Evolutionary conservation across 164 flowering plant genomes (phyloP), one percentile per base, ranked within the genome.

Genomic region (Chimonanthus praecox): DNA sequence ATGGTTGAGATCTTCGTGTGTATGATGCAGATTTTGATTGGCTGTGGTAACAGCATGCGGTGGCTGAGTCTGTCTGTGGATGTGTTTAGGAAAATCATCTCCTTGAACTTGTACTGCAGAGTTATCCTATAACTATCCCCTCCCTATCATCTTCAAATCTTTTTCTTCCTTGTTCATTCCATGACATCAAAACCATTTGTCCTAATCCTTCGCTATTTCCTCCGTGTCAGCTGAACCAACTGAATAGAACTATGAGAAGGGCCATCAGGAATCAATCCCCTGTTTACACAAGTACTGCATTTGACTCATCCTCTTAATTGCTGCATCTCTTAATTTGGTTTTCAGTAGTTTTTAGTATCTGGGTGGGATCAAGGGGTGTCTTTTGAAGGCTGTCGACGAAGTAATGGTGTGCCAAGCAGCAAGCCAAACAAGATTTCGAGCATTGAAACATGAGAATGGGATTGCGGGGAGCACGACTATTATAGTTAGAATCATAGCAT

Each of bases 351-450:
- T 33, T 13, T 49, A 13, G 60, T 73, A 43, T 49, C 67, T 11
- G 69, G 69, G 75, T 74, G 71, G 68, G 47, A 73, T 69, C 68
- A 49, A 50, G 73, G 70, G 79, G 21, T 33, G 50, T 68, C 18
- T 64, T 43, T 7, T 65, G 3, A 65, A 50, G 48, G 58, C 64
- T 15, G 13, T 72, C 44, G n/a, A 33, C 75, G 94, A 81, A 92
- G 98, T 91, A 83, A 94, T 94, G 98, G 97, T 92, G 87, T 85
- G 97, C 94, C 99, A 91, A 91, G 90, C 95, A 83, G 95, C 98
- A 3, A 80, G 92, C 66, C 91, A 90, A 81, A 90, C 97, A 80
- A 88, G 91, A 88, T 94, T 92, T 79, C 87, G 93, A 85, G 88
- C 97, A 61, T 86, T 87, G 88, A 94, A 91, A 87, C 91, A 92